Conservation (phyloP, 345 rosid genomes). For the Cardamine resedifolia region DNA sequence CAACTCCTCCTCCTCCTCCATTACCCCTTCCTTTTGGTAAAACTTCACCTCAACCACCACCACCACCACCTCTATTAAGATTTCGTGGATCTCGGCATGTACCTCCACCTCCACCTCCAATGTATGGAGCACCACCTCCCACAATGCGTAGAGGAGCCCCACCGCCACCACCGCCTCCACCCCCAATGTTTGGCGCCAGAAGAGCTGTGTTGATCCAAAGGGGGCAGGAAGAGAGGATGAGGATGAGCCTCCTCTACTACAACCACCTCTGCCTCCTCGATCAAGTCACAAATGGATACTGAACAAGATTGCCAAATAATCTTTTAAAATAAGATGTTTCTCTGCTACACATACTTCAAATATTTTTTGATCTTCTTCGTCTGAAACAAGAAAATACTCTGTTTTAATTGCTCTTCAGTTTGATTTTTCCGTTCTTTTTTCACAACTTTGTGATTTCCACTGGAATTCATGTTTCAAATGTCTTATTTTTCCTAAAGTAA, state of each 20-base stretch:
- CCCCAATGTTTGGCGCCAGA: conserved; percentile 53
- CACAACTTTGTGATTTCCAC: neutral
- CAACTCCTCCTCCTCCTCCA: conserved; percentile 18
- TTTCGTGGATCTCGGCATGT: conserved; percentile 26
- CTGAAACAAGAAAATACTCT: neutral
- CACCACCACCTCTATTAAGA: conserved; percentile 35
- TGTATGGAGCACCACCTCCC: conserved; percentile 45
- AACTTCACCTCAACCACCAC: conserved; percentile 40
- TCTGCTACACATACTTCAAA: neutral
- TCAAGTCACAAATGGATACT: neutral
- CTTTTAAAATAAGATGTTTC: neutral
- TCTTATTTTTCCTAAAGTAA: neutral
- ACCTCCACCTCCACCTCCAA: conserved; percentile 45
- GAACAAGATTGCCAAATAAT: neutral
- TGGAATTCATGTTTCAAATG: neutral
- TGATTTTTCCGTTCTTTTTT: neutral
- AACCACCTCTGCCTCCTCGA: neutral
- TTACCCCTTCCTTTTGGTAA: conserved; percentile 26
- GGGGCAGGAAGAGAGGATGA: conserved; percentile 62
- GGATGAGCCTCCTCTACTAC: conserved; percentile 36
- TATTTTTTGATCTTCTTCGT: neutral
- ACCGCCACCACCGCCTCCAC: conserved; percentile 44
- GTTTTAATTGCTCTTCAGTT: neutral
- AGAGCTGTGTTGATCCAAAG: conserved; percentile 42
- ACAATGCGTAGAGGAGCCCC: conserved; percentile 44